Evolutionary conservation across 192 early-diverging fungal species (phyloP), one percentile per base, ranked within the genome.

Genomic region (Thoreauomyces humboldtii): DNA sequence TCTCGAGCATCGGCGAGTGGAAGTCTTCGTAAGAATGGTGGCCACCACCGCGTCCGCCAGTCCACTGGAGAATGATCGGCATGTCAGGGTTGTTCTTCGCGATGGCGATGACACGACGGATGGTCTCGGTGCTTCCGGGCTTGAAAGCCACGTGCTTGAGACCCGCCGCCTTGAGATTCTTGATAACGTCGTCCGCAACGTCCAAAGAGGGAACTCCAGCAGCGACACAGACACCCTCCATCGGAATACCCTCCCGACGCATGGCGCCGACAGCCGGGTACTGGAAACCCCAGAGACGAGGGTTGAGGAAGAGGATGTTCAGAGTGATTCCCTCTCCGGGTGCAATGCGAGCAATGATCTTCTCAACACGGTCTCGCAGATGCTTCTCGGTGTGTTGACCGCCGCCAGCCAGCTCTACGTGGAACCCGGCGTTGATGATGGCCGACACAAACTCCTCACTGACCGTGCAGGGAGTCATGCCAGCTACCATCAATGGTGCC

Each of bases 1-100:
- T 89, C 67, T 91, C 87, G 5, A 98, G 69, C 62, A 98, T 88
- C 43, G 93, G 93, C 66, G 85, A 83, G 73, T 96, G 92, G 73
- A 95, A 90, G 77, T 98, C 92, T 77, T 96, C 95, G 61, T 89
- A 96, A 65, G 89, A 92, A 84, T 98, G 93, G 74, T 98, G 95
- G 17, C 95, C 95, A 67, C 93, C 95, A 34, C 87, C 93, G 62
- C 93, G 87, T 29, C 95, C 95, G 77, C 95, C 93, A 19, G 95
- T 98, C 95, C 95, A 98, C 75, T 98, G 92, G 55, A 95, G 78
- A 46, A 95, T 80, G 46, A 98, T 82, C 4, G 92, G 90, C 80
- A 93, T 92, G 32, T 84, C 84, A 2, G 87, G 87, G 63, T 91
- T 83, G 31, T 82, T 79, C 60, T 87, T 85, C 44, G 93, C 93